Base-by-base conservation (phyloP, 306 rosid genomes). In the Prunus armeniaca region DNA sequence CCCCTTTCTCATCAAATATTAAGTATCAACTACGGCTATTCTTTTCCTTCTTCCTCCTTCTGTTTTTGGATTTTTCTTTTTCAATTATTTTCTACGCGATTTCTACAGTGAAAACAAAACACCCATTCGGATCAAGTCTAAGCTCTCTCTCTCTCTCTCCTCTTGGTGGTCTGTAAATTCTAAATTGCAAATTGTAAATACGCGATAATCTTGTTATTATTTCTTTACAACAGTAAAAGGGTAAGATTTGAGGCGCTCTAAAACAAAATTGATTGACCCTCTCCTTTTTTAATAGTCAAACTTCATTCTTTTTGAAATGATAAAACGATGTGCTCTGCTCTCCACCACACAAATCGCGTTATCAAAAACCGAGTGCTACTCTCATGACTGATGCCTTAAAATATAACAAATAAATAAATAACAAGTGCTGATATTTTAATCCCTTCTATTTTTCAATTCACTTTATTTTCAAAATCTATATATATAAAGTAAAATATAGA, bases 391-490 rank as follows among this genome's bases (percentile, higher is more conserved):
- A 32, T 32, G 38, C 7, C 7, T 32, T 32, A 5, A 34, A 34
- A 34, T 5, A 34, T 34, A 5, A 34, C 41, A 34, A 34, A 34
- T 34, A 34, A 34, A 34, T 34, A 34, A 5, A 34, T 5, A 34
- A 34, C n/a, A 8, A 34, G 41, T 34, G 41, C 8, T 34, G 7
- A 0, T 32, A 32, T 32, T 5, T 32, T 1, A 1, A 32, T 6
- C 0, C 41, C 1, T 32, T 32, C 1, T 32, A 0, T 4, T 32
- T 32, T 4, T 4, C 6, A 4, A 0, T 34, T 8, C 4, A 34
- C 2, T 0, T 34, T 34, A 34, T 34, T 34, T 34, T 34, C 6
- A 34, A 34, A 34, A 5, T 22, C 0, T 22, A 22, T 22, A 22
- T 22, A 22, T 22, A 22, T 22, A 22, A 22, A 22, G 24, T 0